Conservation (phyloP, 192 early-diverging fungal genomes). For the Coemansia sp. region DNA sequence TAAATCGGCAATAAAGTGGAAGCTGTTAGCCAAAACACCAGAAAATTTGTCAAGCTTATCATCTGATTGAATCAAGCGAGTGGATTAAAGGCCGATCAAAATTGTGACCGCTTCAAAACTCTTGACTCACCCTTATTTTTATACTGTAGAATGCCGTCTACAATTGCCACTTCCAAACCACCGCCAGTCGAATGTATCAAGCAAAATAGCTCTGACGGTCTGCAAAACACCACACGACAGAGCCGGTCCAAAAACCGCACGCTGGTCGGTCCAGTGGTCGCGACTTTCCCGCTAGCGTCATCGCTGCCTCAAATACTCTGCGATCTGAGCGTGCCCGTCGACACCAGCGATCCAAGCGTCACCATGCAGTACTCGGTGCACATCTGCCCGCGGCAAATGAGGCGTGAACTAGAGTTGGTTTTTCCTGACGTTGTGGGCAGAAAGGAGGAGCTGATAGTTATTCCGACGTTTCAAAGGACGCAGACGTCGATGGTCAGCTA, state of each 20-base stretch:
- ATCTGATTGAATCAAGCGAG: neutral
- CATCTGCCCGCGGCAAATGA: constrained; percentile 56
- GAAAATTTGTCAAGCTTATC: neutral
- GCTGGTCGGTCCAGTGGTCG: constrained; percentile 23
- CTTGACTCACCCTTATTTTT: neutral
- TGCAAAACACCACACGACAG: neutral
- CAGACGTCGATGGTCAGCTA: constrained; percentile 75
- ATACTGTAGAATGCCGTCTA: constrained; percentile 18
- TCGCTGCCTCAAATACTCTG: constrained; percentile 21
- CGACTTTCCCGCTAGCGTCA: constrained; percentile 23
- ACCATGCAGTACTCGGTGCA: constrained; percentile 50
- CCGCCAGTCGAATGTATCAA: neutral
- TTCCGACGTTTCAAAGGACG: constrained; percentile 82
- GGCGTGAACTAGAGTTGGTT: constrained; percentile 67
- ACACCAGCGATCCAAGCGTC: constrained; percentile 3
- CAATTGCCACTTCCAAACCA: neutral
- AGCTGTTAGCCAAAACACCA: neutral
- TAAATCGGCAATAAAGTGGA: constrained; percentile 1
- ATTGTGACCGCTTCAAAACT: neutral
- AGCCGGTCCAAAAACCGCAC: constrained; percentile 6
- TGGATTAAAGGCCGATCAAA: neutral
- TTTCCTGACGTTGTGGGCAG: constrained; percentile 62
- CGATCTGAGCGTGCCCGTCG: constrained; percentile 22
- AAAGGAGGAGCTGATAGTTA: constrained; percentile 62
- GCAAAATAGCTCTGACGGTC: neutral